Conservation (phyloP, 495 filamentous ascomycete genomes). For the Schizothecium vesticola region DNA sequence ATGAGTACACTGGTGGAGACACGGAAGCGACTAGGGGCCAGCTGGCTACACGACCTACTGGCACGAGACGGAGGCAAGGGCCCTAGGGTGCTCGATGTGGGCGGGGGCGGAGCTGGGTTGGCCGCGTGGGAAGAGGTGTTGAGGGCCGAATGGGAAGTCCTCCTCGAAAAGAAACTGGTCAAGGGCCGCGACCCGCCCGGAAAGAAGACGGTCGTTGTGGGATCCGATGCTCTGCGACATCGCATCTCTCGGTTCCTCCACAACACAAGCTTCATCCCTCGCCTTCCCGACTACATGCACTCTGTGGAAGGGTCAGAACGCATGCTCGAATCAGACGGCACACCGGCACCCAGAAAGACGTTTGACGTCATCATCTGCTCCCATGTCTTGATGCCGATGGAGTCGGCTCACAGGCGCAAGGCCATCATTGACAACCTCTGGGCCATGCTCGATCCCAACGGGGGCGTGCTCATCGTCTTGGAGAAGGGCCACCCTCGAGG, state of each 20-base stretch:
- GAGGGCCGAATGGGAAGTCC: constrained; percentile 68
- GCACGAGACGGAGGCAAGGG: constrained; percentile 57
- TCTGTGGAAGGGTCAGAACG: constrained; percentile 37
- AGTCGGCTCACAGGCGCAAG: constrained; percentile 68
- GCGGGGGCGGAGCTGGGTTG: constrained; percentile 76
- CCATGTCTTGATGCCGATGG: constrained; percentile 67
- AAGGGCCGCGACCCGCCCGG: constrained; percentile 33
- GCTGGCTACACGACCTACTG: constrained; percentile 70
- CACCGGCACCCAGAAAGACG: constrained; percentile 57
- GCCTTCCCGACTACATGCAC: constrained; percentile 86
- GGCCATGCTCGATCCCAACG: constrained; percentile 75
- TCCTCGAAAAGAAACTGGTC: constrained; percentile 47
- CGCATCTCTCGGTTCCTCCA: constrained; percentile 72
- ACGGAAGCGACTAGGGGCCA: constrained; percentile 72
- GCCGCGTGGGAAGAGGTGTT: constrained; percentile 81
- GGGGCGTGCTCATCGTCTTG: constrained; percentile 79
- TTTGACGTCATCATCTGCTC: constrained; percentile 90
- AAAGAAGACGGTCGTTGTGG: constrained; percentile 49
- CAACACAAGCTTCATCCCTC: constrained; percentile 87
- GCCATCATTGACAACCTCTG: constrained; percentile 78
- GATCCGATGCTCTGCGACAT: constrained; percentile 55
- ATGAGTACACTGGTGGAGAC: constrained; percentile 75
- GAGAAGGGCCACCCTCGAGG: constrained; percentile 90
- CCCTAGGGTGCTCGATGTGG: constrained; percentile 78
- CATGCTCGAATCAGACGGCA: constrained; percentile 34